Evolutionary conservation across 371 early-diverging fungal species (phyloP).

Genomic region (Mortierella sp.): DNA sequence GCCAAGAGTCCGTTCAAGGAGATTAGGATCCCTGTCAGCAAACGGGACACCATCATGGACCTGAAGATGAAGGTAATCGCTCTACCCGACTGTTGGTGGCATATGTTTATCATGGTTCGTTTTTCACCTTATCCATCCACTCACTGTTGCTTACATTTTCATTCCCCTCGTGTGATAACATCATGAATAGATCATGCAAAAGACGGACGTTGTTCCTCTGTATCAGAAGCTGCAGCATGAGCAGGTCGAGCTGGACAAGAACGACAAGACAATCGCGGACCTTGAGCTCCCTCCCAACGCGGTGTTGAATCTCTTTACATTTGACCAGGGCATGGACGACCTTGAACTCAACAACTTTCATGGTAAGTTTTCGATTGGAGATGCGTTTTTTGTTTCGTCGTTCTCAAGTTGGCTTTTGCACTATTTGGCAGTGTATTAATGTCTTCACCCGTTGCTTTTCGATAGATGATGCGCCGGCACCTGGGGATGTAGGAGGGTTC

Average conservation of each 20-base stretch:
- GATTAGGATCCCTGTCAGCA: conserved; percentile 24
- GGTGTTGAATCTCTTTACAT: conserved; percentile 29
- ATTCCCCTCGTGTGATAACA: no score
- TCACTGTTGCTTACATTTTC: neutral
- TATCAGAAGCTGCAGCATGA: conserved; percentile 39
- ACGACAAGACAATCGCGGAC: conserved; percentile 36
- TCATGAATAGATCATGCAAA: conserved; percentile 37
- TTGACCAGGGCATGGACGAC: conserved; percentile 40
- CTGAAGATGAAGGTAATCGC: conserved; percentile 41
- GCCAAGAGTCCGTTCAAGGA: conserved; percentile 26
- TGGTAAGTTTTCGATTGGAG: conserved; percentile 28
- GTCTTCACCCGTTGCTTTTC: no score
- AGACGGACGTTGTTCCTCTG: conserved; percentile 44
- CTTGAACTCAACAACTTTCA: conserved; percentile 20
- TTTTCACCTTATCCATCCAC: neutral
- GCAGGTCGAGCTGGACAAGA: conserved; percentile 35
- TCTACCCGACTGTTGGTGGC: no score
- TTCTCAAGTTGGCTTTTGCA: neutral
- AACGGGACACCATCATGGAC: conserved; percentile 43
- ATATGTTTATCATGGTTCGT: neutral
- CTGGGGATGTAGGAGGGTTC: conserved; percentile 39
- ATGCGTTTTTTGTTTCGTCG: no score
- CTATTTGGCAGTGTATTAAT: neutral
- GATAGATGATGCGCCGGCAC: conserved; percentile 19
- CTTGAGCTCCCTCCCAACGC: conserved; percentile 39